These are phyloP conservation scores for Pseudogymnoascus sp. DNA, from an alignment of 2,329 filamentous ascomycete genomes.

Conservation along the genomic window DNA sequence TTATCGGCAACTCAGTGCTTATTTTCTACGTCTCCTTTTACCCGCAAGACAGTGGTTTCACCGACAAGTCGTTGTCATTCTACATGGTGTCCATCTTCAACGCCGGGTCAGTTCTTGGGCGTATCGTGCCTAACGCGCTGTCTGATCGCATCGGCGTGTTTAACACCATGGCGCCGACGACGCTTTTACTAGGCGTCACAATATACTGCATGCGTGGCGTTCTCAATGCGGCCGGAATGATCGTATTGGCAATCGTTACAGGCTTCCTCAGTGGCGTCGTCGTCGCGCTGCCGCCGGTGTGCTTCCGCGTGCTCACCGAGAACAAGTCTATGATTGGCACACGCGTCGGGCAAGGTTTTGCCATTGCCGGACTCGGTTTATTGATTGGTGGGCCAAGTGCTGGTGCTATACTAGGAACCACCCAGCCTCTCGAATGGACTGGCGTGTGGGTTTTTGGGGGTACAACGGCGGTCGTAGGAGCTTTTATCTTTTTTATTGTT, in stretches of 20 bases:
- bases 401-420: slow-evolving; percentile 27
- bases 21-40: slow-evolving; percentile 37
- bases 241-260: slow-evolving; percentile 56
- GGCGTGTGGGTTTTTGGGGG: neutral
- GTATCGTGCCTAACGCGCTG: slow-evolving; percentile 49
- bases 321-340: slow-evolving; percentile 37
- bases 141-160: slow-evolving; percentile 48
- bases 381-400: slow-evolving; percentile 30
- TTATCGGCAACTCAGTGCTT: slow-evolving; percentile 34
- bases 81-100: slow-evolving; percentile 54
- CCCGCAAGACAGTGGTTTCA: slow-evolving; percentile 26
- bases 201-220: too few species aligned
- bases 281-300: slow-evolving; percentile 35
- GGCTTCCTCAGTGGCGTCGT: slow-evolving; percentile 48
- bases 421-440: neutral
- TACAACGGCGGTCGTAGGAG: neutral
- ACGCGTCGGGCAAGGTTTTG: slow-evolving; percentile 29
- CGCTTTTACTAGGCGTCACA: too few species aligned
- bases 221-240: slow-evolving; percentile 46
- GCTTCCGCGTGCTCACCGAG: slow-evolving; percentile 33
- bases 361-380: slow-evolving; percentile 28
- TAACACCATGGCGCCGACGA: too few species aligned
- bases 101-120: slow-evolving; percentile 51
- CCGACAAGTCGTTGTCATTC: slow-evolving; percentile 33
- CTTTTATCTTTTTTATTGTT: neutral